Base-by-base conservation (phyloP, 495 filamentous ascomycete species). In the Saxophila tyrrhenica region DNA sequence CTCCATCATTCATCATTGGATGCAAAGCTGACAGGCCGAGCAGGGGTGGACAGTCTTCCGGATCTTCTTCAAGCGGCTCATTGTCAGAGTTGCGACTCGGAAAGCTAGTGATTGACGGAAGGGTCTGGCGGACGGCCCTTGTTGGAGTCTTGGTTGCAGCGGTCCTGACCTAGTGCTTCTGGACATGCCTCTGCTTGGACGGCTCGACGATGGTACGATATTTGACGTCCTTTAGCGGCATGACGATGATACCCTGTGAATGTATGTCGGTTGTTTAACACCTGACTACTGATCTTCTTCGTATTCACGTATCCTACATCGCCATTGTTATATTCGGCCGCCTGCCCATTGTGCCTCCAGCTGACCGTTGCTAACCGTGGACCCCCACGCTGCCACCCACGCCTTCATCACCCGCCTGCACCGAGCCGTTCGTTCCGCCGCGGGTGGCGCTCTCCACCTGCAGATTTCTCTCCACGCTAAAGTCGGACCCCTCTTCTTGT, bases 41-140 rank as follows among this genome's bases (percentile, higher is more conserved):
- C 47, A 49, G 47, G 21, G n/a, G 16, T 15, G 47, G 23, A 29
- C 47, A 49, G 47, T 49, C 47, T 7, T 39, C 49, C 16, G 49
- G 29, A 8, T 51, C 49, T 38, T 38, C 49, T 17, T 51, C 49
- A 24, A 39, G 35, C 49, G 49, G 49, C 49, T 39, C 19, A 25
- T 17, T 17, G 16, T 16, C 47, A 21, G 25, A 25, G 3, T 19
- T 49, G 15, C 23, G 47, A 32, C 19, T 32, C 17, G 47, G 47
- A 15, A 49, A 23, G 47, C 47, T 49, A 49, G 47, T 49, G 47
- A 49, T 49, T 35, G 47, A 49, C 21, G 47, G 47, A 44, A 44
- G 41, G 17, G 41, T 44, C 29, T 44, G 16, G 41, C 7, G 19
- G 41, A 44, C 41, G n/a, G 41, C 41, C 17, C 16, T 44, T 44